phyloP scores from a whole-genome alignment of 2,329 filamentous ascomycete genomes.

The Xylaria sp. region DNA sequence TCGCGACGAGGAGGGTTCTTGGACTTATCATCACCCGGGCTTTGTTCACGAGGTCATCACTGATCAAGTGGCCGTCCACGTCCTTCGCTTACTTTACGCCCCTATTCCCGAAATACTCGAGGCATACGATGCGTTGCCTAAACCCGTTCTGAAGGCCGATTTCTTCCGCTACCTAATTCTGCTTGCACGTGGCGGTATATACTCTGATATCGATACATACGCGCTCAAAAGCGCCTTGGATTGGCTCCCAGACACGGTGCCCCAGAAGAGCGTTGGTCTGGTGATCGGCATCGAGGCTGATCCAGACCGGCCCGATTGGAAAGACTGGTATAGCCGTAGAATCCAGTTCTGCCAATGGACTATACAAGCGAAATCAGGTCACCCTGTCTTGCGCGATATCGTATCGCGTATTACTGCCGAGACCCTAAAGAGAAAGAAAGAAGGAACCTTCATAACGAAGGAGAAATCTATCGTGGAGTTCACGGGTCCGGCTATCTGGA shows the following conservation, averaged over 20 bases:
- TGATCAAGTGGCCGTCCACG: constrained; percentile 83
- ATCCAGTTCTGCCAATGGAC: constrained; percentile 99
- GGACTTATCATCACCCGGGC: constrained; percentile 85
- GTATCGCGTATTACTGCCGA: constrained; percentile 87
- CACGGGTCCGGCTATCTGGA: constrained; percentile 95
- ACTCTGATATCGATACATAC: constrained; percentile 91
- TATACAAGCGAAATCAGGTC: constrained; percentile 93
- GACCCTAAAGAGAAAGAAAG: constrained; percentile 77
- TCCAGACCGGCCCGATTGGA: constrained; percentile 91
- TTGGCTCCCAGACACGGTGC: constrained; percentile 85
- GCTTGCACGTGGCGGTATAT: constrained; percentile 72
- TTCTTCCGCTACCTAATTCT: constrained; percentile 81
- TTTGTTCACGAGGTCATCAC: constrained; percentile 98
- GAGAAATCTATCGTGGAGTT: constrained; percentile 89
- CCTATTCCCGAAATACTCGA: constrained; percentile 82
- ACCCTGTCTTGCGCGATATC: constrained; percentile 89
- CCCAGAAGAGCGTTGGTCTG: constrained; percentile 81
- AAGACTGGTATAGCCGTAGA: constrained; percentile 92
- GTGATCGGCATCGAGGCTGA: constrained; percentile 97
- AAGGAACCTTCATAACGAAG: constrained; percentile 60
- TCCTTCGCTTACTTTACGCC: constrained; percentile 88
- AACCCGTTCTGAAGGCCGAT: constrained; percentile 81
- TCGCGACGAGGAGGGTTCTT: constrained; percentile 86
- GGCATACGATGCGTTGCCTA: constrained; percentile 77
- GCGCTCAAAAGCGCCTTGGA: constrained; percentile 85